These are phyloP conservation scores for Melampsora occidentalis DNA, from an alignment of 1,284 basidiomycete species.

Conservation along the genomic window DNA sequence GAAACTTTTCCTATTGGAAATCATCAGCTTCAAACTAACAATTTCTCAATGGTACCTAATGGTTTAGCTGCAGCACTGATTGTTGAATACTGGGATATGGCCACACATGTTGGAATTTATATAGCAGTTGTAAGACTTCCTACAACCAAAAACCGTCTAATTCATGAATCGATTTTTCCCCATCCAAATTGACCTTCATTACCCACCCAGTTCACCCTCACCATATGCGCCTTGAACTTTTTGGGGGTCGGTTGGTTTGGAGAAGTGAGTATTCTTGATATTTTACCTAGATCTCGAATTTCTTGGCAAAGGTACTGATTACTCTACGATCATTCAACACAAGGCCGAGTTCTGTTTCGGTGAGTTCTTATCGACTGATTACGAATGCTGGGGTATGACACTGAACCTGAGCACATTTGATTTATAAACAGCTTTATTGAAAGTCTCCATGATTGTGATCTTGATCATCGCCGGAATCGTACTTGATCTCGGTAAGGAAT, in stretches of 20 bases:
- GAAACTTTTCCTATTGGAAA: neutral
- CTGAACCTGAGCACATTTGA: neutral
- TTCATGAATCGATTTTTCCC: no score
- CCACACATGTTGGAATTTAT: constrained; percentile 20
- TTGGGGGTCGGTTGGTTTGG: constrained; percentile 66
- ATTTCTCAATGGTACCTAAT: no score
- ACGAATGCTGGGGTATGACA: neutral
- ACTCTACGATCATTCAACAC: constrained; percentile 25
- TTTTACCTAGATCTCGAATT: constrained; percentile 54
- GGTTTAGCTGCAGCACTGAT: constrained; percentile 11
- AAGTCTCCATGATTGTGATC: constrained; percentile 56
- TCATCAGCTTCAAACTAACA: no score
- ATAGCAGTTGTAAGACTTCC: neutral
- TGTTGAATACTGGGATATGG: constrained; percentile 44
- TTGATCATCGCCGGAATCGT: constrained; percentile 64
- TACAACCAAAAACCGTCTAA: neutral
- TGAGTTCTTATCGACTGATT: neutral
- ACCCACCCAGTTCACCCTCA: constrained; percentile 43
- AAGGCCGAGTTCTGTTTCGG: constrained; percentile 31
- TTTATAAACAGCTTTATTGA: constrained; percentile 11
- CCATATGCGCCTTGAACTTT: constrained; percentile 45
- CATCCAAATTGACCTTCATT: no score
- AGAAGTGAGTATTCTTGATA: constrained; percentile 53
- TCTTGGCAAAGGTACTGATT: neutral
- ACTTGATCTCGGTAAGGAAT: constrained; percentile 71